phyloP scores from a whole-genome alignment of 1,139 yeast species.

The Pichia norvegensis region DNA sequence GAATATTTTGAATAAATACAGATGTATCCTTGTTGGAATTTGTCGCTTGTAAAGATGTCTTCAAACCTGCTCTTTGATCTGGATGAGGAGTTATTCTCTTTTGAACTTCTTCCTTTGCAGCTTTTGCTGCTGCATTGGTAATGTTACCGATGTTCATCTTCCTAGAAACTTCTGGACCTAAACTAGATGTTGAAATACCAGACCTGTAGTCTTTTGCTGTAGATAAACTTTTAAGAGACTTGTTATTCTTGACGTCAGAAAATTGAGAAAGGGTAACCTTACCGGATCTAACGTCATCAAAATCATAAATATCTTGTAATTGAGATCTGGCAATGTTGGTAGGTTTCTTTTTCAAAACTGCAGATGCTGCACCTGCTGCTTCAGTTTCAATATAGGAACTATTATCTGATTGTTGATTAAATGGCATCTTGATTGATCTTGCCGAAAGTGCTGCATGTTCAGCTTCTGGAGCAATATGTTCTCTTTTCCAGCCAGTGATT shows the following conservation, averaged over 20 bases:
- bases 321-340: constrained; percentile 22
- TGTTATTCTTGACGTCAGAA: constrained; percentile 16
- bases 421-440: constrained; percentile 25
- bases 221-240: constrained; percentile 15
- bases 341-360: constrained; percentile 23
- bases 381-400: constrained; percentile 22
- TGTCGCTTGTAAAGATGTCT: constrained; percentile 5
- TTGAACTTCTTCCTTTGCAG: constrained; percentile 38
- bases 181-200: constrained; percentile 36
- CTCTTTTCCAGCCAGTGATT: constrained; percentile 41
- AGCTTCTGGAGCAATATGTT: constrained; percentile 32
- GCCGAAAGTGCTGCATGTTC: constrained; percentile 35
- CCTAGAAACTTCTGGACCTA: constrained; percentile 32
- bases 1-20: constrained; percentile 14
- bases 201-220: constrained; percentile 24
- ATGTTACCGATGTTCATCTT: constrained; percentile 25
- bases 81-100: constrained; percentile 29
- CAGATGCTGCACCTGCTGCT: constrained; percentile 28
- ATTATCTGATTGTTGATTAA: constrained; percentile 1
- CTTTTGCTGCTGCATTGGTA: constrained; percentile 35
- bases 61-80: constrained; percentile 13
- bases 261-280: constrained; percentile 27
- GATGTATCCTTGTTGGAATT: constrained; percentile 5
- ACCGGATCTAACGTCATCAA: constrained; percentile 37
- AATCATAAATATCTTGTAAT: constrained; percentile 32